Evolutionary conservation across 75 land plant species (phyloP), one percentile per base, ranked within the genome.

Genomic region (Cupressus sempervirens): DNA sequence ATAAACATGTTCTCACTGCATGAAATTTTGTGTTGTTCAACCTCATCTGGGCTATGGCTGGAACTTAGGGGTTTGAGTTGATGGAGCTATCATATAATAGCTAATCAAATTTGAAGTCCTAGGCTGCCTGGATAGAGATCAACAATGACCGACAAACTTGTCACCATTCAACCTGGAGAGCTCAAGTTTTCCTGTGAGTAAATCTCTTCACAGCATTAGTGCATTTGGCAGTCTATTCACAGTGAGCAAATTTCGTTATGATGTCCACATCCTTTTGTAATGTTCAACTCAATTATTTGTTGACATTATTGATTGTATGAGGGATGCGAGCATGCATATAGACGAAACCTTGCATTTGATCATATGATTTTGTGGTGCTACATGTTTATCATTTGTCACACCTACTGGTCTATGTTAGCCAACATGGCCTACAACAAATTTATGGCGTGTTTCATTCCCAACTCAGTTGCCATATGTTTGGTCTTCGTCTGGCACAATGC

Each of bases 161-260:
- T 93, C 46, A 89, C 86, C 26, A 85, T 93, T 77, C 94, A 92
- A 81, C 95, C 95, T 14, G 89, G 88, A 26, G 95, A 93, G 83
- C 91, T 93, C 46, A 87, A 84, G 82, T 93, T 93, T 83, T 89
- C 88, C 40, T 93, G 95, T 93, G 87, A 82, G 94, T 88, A 36
- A 32, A 48, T 52, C 3, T n/a, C 13, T 34, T 53, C 77, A 53
- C 36, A 20, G 3, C 67, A 62, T 62, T 62, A 62, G 67, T 62
- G 67, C 23, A 62, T 62, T 26, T 20, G 81, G 45, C n/a, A n/a
- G 26, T 36, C 29, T 18, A n/a, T 79, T 79, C 45, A 40, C 30
- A 18, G 40, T 11, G 40, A 50, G n/a, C 46, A 36, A 45, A 43
- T 41, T 79, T 79, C 8, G 23, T 62, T 62, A 62, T 62, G 67